Evolutionary conservation across 2,329 filamentous ascomycete species (phyloP), one percentile per base, ranked within the genome.

Genomic region (Neopestalotiopsis sp.): DNA sequence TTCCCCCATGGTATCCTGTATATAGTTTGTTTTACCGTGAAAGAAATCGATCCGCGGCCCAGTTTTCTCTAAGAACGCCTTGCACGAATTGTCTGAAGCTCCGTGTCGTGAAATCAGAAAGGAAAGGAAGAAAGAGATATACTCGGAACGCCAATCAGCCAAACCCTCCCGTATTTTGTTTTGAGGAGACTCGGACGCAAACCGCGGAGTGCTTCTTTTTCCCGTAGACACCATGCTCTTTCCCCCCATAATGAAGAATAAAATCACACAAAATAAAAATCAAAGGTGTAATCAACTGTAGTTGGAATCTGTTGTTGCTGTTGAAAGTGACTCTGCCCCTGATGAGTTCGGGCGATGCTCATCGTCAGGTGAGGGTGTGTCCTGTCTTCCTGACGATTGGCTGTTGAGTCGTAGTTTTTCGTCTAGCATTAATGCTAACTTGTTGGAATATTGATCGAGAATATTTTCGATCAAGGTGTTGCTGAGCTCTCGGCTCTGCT

Each of bases 371-470:
- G 73, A 74, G 9, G 72, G 72, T 10, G 70, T 70, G 17, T 74
- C 73, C 20, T 53, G 64, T 57, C 66, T 30, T 40, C 74, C 74
- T 5, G 70, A 69, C 7, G 74, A 70, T 70, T 72, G 80, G 76
- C 74, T 81, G 10, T 76, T 84, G 42, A 90, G 79, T 61, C 86
- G 82, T 65, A 94, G 84, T 77, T 92, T 92, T 78, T 94, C 90
- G 72, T 94, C 92, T 59, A 95, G 84, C 79, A 94, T 85, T 61
- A 85, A 88, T 5, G 94, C 89, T 62, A 95, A 82, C 70, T 90
- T 86, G 75, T 94, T 91, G 2, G 91, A 93, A 75, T 94, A 94
- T 79, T 93, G 89, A 73, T 94, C 92, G 7, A 95, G 81, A 59
- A 94, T 80, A 64, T 90, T 90, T 56, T 85, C 88, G 42, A 92